These are phyloP conservation scores for Uronychia binucleata DNA, from an alignment of 73 alveolate species.

Conservation along the genomic window DNA sequence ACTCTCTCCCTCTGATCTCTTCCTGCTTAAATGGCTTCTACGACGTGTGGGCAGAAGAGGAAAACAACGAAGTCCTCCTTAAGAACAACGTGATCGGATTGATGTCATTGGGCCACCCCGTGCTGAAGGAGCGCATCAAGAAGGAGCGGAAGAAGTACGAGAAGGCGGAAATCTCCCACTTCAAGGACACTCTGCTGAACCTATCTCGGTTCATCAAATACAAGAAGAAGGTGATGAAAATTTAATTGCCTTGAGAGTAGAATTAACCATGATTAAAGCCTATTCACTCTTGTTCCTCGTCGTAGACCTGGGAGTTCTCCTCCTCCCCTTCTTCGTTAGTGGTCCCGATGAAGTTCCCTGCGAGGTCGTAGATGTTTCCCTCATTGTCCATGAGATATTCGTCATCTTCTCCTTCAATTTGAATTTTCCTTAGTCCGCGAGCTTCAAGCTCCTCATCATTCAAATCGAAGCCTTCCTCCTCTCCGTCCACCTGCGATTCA, in stretches of 20 bases:
- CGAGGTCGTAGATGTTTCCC: conserved; percentile 56
- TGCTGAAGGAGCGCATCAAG: background rate
- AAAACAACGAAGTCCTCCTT: background rate
- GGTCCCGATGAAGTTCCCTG: conserved; percentile 67
- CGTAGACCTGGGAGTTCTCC: conserved; percentile 17
- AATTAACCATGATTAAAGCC: background rate
- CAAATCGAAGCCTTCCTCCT: conserved; percentile 40
- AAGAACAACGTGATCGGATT: background rate
- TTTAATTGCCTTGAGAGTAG: background rate
- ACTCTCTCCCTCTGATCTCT: background rate
- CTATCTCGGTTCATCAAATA: background rate
- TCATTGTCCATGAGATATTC: conserved; percentile 63
- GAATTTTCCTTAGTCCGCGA: conserved; percentile 51
- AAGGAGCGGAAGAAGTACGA: background rate
- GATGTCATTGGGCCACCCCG: background rate
- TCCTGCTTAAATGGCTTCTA: background rate
- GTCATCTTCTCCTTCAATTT: conserved; percentile 69
- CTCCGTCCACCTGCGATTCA: background rate
- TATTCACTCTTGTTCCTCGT: background rate
- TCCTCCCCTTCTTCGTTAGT: conserved; percentile 62
- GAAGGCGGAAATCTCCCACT: background rate
- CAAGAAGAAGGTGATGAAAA: background rate
- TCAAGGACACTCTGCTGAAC: background rate
- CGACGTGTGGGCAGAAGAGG: background rate
- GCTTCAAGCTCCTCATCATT: conserved; percentile 52